Percentiles rank a stretch among this genome's conserved stretches.
These are phyloP conservation scores for Rosa persica DNA, from an alignment of 306 rosid genomes.

Conservation along the genomic window DNA sequence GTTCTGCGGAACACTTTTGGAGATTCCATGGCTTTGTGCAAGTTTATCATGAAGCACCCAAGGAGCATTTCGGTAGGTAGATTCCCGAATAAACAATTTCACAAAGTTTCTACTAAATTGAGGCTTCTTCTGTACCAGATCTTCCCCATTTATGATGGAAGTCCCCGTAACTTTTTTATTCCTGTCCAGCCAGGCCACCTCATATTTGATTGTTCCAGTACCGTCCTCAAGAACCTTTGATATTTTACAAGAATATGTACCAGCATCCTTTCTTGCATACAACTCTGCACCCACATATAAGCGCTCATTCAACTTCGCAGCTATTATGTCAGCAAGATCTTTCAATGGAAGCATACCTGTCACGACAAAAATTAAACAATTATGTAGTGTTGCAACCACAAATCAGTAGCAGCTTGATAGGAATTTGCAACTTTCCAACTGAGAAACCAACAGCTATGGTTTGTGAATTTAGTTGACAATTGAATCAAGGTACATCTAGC, in stretches of 20 bases:
- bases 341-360: slow-evolving; percentile 83
- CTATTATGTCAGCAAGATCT: slow-evolving; percentile 77
- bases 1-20: slow-evolving; percentile 65
- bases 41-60: slow-evolving; percentile 85
- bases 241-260: slow-evolving; percentile 62
- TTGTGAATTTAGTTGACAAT: not conserved
- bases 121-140: slow-evolving; percentile 69
- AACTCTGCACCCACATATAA: slow-evolving; percentile 77
- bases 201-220: slow-evolving; percentile 45
- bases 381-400: not conserved
- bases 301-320: slow-evolving; percentile 55
- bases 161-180: slow-evolving; percentile 55
- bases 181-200: slow-evolving; percentile 80
- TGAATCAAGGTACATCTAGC: not conserved
- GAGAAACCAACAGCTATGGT: not conserved
- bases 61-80: slow-evolving; percentile 83
- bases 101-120: slow-evolving; percentile 72
- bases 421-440: not conserved
- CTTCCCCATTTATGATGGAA: slow-evolving; percentile 43
- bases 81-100: slow-evolving; percentile 91
- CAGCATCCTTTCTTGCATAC: slow-evolving; percentile 61
- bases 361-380: slow-evolving; percentile 22
- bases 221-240: slow-evolving; percentile 51
- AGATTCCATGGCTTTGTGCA: slow-evolving; percentile 72
- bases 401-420: slow-evolving; percentile 1